These are phyloP conservation scores for Ambrosia hybrid DNA, from an alignment of 140 eudicot genomes.

Conservation along the genomic window DNA sequence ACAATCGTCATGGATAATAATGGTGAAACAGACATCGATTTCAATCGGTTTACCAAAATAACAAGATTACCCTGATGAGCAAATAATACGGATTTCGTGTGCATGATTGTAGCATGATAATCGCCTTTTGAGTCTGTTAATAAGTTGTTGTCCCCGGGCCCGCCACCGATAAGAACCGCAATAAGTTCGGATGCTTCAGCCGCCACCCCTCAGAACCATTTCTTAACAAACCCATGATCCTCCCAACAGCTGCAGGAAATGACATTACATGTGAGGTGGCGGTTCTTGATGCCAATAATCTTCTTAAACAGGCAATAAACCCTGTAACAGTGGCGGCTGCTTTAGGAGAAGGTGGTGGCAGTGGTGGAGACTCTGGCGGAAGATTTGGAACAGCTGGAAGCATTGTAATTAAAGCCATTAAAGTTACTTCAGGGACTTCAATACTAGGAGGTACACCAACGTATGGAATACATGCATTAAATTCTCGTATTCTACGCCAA, in stretches of 20 bases:
- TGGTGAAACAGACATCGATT: conserved; percentile 91
- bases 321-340: conserved; percentile 98
- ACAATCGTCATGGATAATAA: conserved; percentile 85
- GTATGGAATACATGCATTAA: conserved; percentile 88
- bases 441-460: conserved; percentile 77
- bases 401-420: conserved; percentile 97
- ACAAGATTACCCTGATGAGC: conserved; percentile 73
- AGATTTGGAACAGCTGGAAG: conserved; percentile 93
- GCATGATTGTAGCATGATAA: conserved; percentile 93
- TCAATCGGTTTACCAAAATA: conserved; percentile 84
- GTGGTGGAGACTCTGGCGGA: conserved; percentile 93
- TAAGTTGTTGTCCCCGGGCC: conserved; percentile 71
- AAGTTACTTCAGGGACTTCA: conserved; percentile 97
- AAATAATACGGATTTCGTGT: conserved; percentile 82
- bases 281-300: conserved; percentile 77
- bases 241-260: conserved; percentile 95
- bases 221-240: conserved; percentile 97
- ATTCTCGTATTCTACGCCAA: conserved; percentile 97
- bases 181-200: conserved; percentile 88
- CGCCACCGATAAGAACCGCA: conserved; percentile 92
- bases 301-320: conserved; percentile 79
- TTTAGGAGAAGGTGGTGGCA: conserved; percentile 98
- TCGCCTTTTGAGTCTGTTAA: conserved; percentile 88
- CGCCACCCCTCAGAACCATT: conserved; percentile 91
- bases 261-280: conserved; percentile 98